Base-by-base conservation (phyloP, 176 grass and related monocot genomes). In the Phragmites australis region DNA sequence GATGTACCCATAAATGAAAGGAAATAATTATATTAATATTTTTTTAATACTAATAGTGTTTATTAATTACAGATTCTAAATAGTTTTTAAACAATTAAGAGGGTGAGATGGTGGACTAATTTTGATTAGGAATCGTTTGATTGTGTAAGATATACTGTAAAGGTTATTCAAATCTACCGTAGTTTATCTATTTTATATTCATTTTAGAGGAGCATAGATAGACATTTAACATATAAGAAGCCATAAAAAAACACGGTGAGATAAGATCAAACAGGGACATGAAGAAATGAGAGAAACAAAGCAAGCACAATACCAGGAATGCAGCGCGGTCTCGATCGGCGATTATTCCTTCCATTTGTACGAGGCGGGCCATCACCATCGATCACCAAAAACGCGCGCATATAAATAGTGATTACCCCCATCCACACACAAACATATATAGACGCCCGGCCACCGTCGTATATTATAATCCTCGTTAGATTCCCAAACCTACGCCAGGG, bases 351-450 rank as follows among this genome's bases (percentile, higher is more conserved):
- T 43, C 74, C 63, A 51, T 60, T 46, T 31, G 74, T 74, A 69
- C 86, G 82, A 91, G 78, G 86, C 80, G 78, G 74, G 46, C 44
- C 77, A 77, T 84, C 70, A 67, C 65, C 72, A 88, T 88, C 74
- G n/a, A 25, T 69, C 61, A 52, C 58, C 78, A 30, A 73, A 57
- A 13, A 44, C 21, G 11, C n/a, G n/a, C 70, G n/a, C 77, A 62
- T 48, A 89, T 78, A 78, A 85, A 68, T 62, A 85, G 37, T 5
- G 6, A 51, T 88, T 85, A 27, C 1, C 19, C 48, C 74, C 71
- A 87, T 76, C 32, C 60, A n/a, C 52, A 41, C 63, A 39, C 47
- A 27, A 43, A 43, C 65, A 46, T 6, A 25, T n/a, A 34, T 41
- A 63, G n/a, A 40, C 54, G 48, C 9, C 26, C 54, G 48, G 6